Evolutionary conservation across 257 asterid species (phyloP), one percentile per base, ranked within the genome.

Genomic region (Ballota nigra): DNA sequence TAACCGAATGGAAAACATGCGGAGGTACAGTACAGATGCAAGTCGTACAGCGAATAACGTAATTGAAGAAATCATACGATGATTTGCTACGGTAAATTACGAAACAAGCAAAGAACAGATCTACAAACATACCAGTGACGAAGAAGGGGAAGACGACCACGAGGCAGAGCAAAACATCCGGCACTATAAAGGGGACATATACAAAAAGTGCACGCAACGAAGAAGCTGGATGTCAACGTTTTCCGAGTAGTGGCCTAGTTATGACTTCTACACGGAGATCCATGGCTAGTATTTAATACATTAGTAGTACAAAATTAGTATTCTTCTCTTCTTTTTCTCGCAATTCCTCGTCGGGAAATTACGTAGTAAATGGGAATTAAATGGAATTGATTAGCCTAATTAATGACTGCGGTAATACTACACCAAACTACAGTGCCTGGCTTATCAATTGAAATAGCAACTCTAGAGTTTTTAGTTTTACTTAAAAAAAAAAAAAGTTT

Each of bases 111-210:
- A 77, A 38, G 63, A 70, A 72, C 79, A 71, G 87, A 83, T 80
- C 87, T 80, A 23, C 40, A 71, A 59, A 67, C 67, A 52, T 74
- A 74, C 86, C 78, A 76, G 51, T 40, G 71, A 64, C 65, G 74
- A 72, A 63, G 56, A 24, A 73, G 76, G 60, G 10, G 69, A 52
- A 33, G 51, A 5, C 28, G 31, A 11, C 4, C 47, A 9, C 47
- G 15, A 40, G 47, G 4, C 4, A 41, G 58, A 68, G 57, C 57
- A 43, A 41, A 43, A 63, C 68, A 73, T 59, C 67, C 53, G 49
- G 28, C 40, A 56, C n/a, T 45, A 38, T 38, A 15, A 45, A 43
- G 52, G 19, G 52, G 19, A 15, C 53, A 45, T 4, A 13, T 18
- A 43, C 51, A 69, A 10, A 49, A 16, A 34, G 10, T 41, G 40